phyloP scores from a whole-genome alignment of 75 land plant species.

The Cryptomeria japonica region DNA sequence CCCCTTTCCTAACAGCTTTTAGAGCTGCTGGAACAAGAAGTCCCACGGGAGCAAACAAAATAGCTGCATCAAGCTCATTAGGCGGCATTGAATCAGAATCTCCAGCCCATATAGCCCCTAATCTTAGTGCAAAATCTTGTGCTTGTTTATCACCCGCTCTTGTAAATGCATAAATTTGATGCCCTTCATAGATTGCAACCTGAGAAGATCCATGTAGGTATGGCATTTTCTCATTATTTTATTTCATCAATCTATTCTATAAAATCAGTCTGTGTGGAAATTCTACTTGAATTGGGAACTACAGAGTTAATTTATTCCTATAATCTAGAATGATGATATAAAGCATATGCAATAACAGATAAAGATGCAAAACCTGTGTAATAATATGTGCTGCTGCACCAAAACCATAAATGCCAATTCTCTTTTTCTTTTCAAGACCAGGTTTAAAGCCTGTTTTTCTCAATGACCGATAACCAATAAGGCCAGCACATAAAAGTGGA shows the following conservation, averaged over 20 bases:
- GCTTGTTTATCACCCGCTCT: constrained; percentile 19
- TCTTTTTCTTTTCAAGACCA: constrained; percentile 17
- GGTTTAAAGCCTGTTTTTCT: constrained; percentile 22
- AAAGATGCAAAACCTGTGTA: constrained; percentile 7
- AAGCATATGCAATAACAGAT: not conserved
- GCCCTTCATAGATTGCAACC: constrained; percentile 29
- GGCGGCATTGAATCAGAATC: constrained; percentile 17
- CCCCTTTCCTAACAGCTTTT: constrained; percentile 16
- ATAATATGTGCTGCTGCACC: constrained; percentile 27
- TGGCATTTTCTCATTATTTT: not conserved
- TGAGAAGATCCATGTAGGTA: constrained; percentile 1
- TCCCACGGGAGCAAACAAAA: constrained; percentile 22
- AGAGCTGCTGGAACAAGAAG: constrained; percentile 19
- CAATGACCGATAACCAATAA: constrained; percentile 18
- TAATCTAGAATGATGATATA: not conserved
- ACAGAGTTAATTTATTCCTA: not conserved
- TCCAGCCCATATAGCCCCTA: constrained; percentile 22
- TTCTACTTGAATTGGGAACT: not conserved
- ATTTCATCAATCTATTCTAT: not conserved
- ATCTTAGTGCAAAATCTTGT: constrained; percentile 24
- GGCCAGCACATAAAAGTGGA: constrained; percentile 19
- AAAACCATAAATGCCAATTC: constrained; percentile 25
- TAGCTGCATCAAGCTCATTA: constrained; percentile 19
- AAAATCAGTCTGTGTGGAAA: not conserved
- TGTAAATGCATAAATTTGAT: constrained; percentile 23